These are phyloP conservation scores for Lentinula raphanica DNA, from an alignment of 768 basidiomycete species.

Conservation along the genomic window DNA sequence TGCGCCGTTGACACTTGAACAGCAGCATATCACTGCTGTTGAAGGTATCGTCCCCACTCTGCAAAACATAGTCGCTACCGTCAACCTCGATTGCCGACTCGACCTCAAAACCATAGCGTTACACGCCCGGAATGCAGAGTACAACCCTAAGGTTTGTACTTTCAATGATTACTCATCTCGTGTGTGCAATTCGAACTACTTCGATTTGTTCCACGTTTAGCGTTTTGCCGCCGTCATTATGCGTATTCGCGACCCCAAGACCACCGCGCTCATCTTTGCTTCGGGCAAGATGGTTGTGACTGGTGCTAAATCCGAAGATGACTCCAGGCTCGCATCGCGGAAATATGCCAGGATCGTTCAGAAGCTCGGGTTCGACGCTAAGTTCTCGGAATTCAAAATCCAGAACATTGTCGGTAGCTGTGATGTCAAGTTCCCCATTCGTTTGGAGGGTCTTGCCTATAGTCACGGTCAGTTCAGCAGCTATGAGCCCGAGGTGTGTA, in stretches of 20 bases:
- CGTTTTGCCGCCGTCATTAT: conserved; percentile 99
- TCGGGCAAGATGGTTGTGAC: conserved; percentile 99
- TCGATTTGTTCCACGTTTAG: conserved; percentile 58
- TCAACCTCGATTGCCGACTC: conserved; percentile 93
- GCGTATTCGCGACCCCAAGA: conserved; percentile 99
- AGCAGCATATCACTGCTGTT: conserved; percentile 93
- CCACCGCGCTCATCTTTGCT: conserved; percentile 98
- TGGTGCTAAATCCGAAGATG: conserved; percentile 98
- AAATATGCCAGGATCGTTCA: conserved; percentile 99
- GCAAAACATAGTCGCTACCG: conserved; percentile 99
- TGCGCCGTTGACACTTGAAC: conserved; percentile 74
- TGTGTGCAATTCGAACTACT: conserved; percentile 57
- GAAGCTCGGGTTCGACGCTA: conserved; percentile 98
- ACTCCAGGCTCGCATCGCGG: conserved; percentile 91
- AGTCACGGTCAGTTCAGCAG: conserved; percentile 97
- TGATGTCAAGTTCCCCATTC: conserved; percentile 98
- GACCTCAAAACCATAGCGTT: conserved; percentile 98
- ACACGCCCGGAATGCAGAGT: conserved; percentile 97
- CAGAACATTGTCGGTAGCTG: conserved; percentile 99
- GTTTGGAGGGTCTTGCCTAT: conserved; percentile 95
- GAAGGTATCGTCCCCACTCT: conserved; percentile 98
- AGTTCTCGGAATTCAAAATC: conserved; percentile 99
- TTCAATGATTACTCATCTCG: conserved; percentile 27
- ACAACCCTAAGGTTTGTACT: conserved; percentile 97
- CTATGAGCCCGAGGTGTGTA: conserved; percentile 91